Percentiles rank a stretch among this genome's conserved stretches.
phyloP scores from a whole-genome alignment of 2,329 filamentous ascomycete species.

The Paecilomyces niveus region DNA sequence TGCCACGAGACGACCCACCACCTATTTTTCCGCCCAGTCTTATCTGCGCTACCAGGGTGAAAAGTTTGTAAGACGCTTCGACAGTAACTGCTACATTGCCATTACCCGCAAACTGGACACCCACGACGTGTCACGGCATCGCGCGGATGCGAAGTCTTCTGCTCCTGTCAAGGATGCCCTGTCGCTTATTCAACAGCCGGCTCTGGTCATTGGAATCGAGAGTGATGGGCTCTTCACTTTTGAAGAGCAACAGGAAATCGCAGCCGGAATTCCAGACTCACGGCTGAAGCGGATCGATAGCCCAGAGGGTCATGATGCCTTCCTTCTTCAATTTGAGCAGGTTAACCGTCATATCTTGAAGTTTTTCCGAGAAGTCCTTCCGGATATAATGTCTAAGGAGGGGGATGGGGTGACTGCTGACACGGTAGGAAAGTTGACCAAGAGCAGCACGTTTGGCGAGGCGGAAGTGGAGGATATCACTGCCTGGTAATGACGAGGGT shows the following conservation, averaged over 20 bases:
- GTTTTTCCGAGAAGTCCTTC: slow-evolving; percentile 75
- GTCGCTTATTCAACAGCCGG: slow-evolving; percentile 76
- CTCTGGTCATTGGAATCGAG: slow-evolving; percentile 87
- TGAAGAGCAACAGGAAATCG: slow-evolving; percentile 89
- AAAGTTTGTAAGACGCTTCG: slow-evolving; percentile 95
- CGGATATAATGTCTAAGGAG: slow-evolving; percentile 73
- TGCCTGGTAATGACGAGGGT: slow-evolving; percentile 61
- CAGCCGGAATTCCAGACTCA: slow-evolving; percentile 69
- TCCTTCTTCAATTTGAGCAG: slow-evolving; percentile 93
- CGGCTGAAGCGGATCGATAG: slow-evolving; percentile 82
- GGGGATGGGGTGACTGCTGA: slow-evolving; percentile 43
- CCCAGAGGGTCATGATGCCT: slow-evolving; percentile 92
- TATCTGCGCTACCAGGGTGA: slow-evolving; percentile 94
- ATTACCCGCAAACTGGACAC: slow-evolving; percentile 98
- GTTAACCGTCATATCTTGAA: slow-evolving; percentile 81
- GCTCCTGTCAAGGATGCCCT: slow-evolving; percentile 64
- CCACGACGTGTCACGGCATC: slow-evolving; percentile 81
- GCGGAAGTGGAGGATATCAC: slow-evolving; percentile 95
- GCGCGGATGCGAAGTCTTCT: slow-evolving; percentile 39
- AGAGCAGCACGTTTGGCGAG: slow-evolving; percentile 89
- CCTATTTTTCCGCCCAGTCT: slow-evolving; percentile 97
- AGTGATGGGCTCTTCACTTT: slow-evolving; percentile 95
- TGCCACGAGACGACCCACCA: slow-evolving; percentile 47
- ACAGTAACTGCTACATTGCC: slow-evolving; percentile 98
- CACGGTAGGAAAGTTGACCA: slow-evolving; percentile 58